A percentile compares a stretch with the other conserved stretches of the same genome.
These are phyloP conservation scores for Funneliformis geosporum DNA, from an alignment of 192 early-diverging fungal species.

Conservation along the genomic window DNA sequence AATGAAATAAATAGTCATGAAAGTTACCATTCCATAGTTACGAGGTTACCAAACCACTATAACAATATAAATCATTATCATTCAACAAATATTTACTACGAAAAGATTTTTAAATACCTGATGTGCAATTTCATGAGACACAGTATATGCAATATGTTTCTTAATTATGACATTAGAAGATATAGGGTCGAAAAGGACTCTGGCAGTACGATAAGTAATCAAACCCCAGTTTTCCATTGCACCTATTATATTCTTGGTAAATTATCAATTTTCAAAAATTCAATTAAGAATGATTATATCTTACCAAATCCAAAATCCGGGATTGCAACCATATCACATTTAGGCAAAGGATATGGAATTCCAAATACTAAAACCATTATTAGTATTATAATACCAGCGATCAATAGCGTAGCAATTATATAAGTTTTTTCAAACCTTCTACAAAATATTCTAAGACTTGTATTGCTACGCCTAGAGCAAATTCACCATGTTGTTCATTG, in stretches of 20 bases:
- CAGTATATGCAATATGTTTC: constrained; percentile 84
- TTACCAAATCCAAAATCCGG: constrained; percentile 85
- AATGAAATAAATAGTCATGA: not conserved
- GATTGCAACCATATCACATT: constrained; percentile 87
- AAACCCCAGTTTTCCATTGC: constrained; percentile 99
- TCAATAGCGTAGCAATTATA: not conserved
- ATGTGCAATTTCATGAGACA: constrained; percentile 86
- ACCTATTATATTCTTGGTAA: constrained; percentile 30
- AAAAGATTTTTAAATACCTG: constrained; percentile 39
- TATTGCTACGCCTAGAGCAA: constrained; percentile 78
- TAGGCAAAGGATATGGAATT: constrained; percentile 89
- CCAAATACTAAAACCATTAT: constrained; percentile 82
- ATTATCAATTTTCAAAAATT: not conserved
- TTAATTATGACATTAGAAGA: constrained; percentile 73
- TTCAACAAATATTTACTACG: not conserved
- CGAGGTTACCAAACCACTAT: constrained; percentile 91
- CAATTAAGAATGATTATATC: not conserved
- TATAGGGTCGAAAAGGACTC: constrained; percentile 83
- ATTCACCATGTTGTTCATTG: constrained; percentile 74
- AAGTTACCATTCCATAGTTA: constrained; percentile 86
- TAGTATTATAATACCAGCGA: not conserved
- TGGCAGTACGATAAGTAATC: constrained; percentile 85
- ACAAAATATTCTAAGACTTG: constrained; percentile 71
- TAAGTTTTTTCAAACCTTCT: not conserved
- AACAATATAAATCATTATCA: not conserved